A percentile compares a stretch with the other conserved stretches of the same genome.
Conservation (phyloP, 805 yeast genomes). For the Spathaspora hagerdaliae region DNA sequence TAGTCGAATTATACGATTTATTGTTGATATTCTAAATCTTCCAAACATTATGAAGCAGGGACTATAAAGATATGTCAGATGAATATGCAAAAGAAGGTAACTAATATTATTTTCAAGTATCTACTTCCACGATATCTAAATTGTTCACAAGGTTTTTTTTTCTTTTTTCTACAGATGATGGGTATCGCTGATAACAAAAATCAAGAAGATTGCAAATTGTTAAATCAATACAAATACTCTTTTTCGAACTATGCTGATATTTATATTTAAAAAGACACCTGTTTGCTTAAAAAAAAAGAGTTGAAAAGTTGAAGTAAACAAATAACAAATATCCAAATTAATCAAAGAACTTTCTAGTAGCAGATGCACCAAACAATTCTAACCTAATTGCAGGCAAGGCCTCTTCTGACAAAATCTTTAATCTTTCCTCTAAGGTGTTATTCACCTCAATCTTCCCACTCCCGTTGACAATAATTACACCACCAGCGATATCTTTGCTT, state of each 20-base stretch:
- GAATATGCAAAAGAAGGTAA: too few relatives aligned
- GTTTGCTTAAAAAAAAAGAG: background rate
- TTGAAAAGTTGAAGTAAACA: too few relatives aligned
- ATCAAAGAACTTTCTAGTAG: conserved; percentile 87
- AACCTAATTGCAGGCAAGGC: conserved; percentile 91
- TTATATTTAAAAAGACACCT: too few relatives aligned
- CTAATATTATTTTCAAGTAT: too few relatives aligned
- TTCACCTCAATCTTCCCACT: conserved; percentile 82
- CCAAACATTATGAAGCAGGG: background rate
- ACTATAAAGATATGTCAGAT: too few relatives aligned
- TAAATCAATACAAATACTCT: too few relatives aligned
- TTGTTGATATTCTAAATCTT: background rate
- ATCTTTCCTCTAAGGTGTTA: conserved; percentile 94
- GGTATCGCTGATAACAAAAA: too few relatives aligned
- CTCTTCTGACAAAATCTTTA: conserved; percentile 73
- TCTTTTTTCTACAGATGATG: too few relatives aligned
- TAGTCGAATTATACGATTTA: background rate
- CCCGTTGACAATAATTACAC: conserved; percentile 67
- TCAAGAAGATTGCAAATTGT: too few relatives aligned
- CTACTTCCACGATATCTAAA: too few relatives aligned
- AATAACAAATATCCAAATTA: conserved; percentile 25
- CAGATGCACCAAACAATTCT: conserved; percentile 82
- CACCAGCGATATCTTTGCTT: conserved; percentile 73
- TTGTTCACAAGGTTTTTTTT: too few relatives aligned
- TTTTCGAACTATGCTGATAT: too few relatives aligned